phyloP scores from a whole-genome alignment of 225 moss, liverwort and hornwort genomes.

The Marchantia paleacea region DNA sequence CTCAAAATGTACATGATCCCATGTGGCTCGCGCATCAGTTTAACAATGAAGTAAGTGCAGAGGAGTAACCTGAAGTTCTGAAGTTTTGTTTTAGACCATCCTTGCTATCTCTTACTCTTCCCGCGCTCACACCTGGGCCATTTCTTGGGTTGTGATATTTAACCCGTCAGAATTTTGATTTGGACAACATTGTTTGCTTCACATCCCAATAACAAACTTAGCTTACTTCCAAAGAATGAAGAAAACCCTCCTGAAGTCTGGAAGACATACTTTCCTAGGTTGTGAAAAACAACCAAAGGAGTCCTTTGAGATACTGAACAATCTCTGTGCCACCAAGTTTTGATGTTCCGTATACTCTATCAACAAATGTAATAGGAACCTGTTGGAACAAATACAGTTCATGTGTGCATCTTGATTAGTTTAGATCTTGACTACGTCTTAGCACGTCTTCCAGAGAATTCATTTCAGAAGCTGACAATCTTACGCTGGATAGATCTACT shows the following conservation, averaged over 20 bases:
- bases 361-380: slow-evolving; percentile 96
- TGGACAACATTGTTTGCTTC: no score
- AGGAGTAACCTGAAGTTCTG: no score
- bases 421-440: not conserved
- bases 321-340: slow-evolving; percentile 95
- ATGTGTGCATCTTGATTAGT: not conserved
- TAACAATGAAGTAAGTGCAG: no score
- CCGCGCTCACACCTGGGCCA: no score
- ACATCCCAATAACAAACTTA: no score
- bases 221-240: no score
- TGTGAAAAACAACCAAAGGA: slow-evolving; percentile 88
- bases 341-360: slow-evolving; percentile 87
- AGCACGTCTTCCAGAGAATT: not conserved
- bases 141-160: no score
- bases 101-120: no score
- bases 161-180: no score
- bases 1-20: no score
- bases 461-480: not conserved
- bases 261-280: slow-evolving; percentile 40
- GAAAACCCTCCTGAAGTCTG: not conserved
- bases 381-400: slow-evolving; percentile 32
- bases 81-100: no score
- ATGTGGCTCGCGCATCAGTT: no score
- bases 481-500: not conserved
- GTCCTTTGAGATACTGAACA: slow-evolving; percentile 87